A percentile compares a stretch with the other conserved stretches of the same genome.
These are phyloP conservation scores for Trichophaea hybrida DNA, from an alignment of 2,329 filamentous ascomycete species.

Conservation along the genomic window DNA sequence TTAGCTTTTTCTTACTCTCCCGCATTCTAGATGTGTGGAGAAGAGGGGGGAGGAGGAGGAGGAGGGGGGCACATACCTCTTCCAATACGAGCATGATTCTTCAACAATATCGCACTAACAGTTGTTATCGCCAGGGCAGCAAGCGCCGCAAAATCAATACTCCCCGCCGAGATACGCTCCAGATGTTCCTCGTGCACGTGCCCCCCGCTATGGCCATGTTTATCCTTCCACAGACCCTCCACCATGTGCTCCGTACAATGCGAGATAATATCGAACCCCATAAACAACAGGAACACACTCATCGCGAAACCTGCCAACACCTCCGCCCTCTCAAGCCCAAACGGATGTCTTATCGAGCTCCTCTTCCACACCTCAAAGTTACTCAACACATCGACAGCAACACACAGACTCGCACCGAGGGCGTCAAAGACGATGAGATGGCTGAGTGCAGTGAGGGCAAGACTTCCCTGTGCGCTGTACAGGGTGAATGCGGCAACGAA, in stretches of 20 bases:
- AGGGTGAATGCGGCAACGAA: slow-evolving; percentile 71
- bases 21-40: not conserved
- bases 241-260: slow-evolving; percentile 90
- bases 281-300: slow-evolving; percentile 92
- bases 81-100: slow-evolving; percentile 63
- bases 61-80: slow-evolving; percentile 53
- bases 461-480: slow-evolving; percentile 68
- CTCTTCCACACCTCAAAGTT: slow-evolving; percentile 98
- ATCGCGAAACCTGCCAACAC: slow-evolving; percentile 91
- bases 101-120: slow-evolving; percentile 41
- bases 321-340: slow-evolving; percentile 80
- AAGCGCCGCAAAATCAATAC: slow-evolving; percentile 65
- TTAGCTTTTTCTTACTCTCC: not conserved
- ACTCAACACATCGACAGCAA: slow-evolving; percentile 77
- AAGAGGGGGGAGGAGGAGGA: not conserved
- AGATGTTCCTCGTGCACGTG: slow-evolving; percentile 59
- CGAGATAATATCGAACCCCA: slow-evolving; percentile 86
- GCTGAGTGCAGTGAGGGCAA: slow-evolving; percentile 82
- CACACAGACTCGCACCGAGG: slow-evolving; percentile 77
- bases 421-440: slow-evolving; percentile 94
- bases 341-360: slow-evolving; percentile 82
- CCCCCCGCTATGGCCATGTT: slow-evolving; percentile 7
- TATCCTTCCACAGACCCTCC: slow-evolving; percentile 36
- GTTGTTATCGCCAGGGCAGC: slow-evolving; percentile 64
- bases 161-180: slow-evolving; percentile 54